Evolutionary conservation across 345 rosid genomes (phyloP), one percentile per base, ranked within the genome.

Genomic region (Hirschfeldia incana): DNA sequence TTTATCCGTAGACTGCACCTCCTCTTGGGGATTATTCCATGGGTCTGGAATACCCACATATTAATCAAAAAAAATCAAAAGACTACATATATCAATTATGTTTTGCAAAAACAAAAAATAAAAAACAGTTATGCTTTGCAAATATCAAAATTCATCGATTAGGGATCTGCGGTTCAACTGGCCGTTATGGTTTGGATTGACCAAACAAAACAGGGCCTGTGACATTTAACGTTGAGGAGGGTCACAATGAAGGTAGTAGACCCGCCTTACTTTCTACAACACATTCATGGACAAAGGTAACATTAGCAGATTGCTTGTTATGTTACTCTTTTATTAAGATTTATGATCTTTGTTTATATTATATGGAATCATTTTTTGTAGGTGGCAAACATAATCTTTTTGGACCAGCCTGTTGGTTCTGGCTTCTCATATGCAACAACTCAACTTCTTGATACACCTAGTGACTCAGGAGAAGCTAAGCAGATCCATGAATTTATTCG

Each of bases 341-440:
- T 2, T 0, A 1, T 11, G 34, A 55, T 59, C 2, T 10, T 28
- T 58, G 15, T 59, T 11, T 57, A 59, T 8, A 58, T 29, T 58
- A 9, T 26, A 4, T 62, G 32, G n/a, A 2, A 29, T 46, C 6
- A 69, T 57, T 70, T 32, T 37, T 34, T 37, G 2, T 64, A 87
- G 92, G 83, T 81, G 7, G 77, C 95, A 4, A 89, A 83, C 82
- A 79, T 92, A 44, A 84, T 89, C 67, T 88, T 84, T 67, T 71
- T 90, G 10, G 97, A 90, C 77, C 82, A 86, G 36, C 97, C 93
- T 8, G 88, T 85, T 6, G 91, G 92, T 10, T 85, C 91, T 30
- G 96, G 92, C 26, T 92, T 88, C 84, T 92, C 97, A n/a, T 92
- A 84, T 13, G 70, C 91, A 44, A 80, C 17, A 80, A 85, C 77